phyloP scores from a whole-genome alignment of 106 monocot species.

The Amphibolis antarctica region DNA sequence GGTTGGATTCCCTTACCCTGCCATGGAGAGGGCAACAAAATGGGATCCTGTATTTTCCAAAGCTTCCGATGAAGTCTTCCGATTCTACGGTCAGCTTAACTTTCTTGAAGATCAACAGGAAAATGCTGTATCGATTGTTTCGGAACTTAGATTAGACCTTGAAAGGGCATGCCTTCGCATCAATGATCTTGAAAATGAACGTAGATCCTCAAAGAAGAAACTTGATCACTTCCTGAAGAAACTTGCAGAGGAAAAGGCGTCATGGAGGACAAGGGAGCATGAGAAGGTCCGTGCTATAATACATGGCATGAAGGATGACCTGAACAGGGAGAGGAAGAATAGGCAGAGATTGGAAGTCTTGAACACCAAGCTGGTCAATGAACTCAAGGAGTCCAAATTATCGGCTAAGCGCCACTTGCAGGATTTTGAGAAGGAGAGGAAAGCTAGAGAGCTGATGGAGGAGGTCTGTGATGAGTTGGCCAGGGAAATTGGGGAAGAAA shows the following conservation, averaged over 20 bases:
- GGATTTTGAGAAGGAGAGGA: slow-evolving; percentile 81
- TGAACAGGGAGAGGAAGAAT: slow-evolving; percentile 67
- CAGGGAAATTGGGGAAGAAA: slow-evolving; percentile 83
- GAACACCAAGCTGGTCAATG: slow-evolving; percentile 62
- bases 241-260: slow-evolving; percentile 63
- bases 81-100: slow-evolving; percentile 34
- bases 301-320: slow-evolving; percentile 57
- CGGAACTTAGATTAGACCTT: slow-evolving; percentile 52
- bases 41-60: slow-evolving; percentile 51
- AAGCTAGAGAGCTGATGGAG: slow-evolving; percentile 72
- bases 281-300: slow-evolving; percentile 56
- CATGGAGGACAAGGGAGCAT: slow-evolving; percentile 71
- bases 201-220: slow-evolving; percentile 49
- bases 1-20: slow-evolving; percentile 24
- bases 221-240: slow-evolving; percentile 60
- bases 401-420: slow-evolving; percentile 54
- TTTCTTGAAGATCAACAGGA: slow-evolving; percentile 45
- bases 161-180: slow-evolving; percentile 40
- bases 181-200: slow-evolving; percentile 55
- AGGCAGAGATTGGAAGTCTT: slow-evolving; percentile 44
- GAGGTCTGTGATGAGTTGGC: slow-evolving; percentile 92
- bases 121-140: slow-evolving; percentile 19
- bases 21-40: slow-evolving; percentile 72
- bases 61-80: slow-evolving; percentile 27
- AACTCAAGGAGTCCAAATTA: slow-evolving; percentile 64